A percentile compares a stretch with the other conserved stretches of the same genome.
These are phyloP conservation scores for Scenedesmus sp. DNA, from an alignment of 163 green algal species.

Conservation along the genomic window DNA sequence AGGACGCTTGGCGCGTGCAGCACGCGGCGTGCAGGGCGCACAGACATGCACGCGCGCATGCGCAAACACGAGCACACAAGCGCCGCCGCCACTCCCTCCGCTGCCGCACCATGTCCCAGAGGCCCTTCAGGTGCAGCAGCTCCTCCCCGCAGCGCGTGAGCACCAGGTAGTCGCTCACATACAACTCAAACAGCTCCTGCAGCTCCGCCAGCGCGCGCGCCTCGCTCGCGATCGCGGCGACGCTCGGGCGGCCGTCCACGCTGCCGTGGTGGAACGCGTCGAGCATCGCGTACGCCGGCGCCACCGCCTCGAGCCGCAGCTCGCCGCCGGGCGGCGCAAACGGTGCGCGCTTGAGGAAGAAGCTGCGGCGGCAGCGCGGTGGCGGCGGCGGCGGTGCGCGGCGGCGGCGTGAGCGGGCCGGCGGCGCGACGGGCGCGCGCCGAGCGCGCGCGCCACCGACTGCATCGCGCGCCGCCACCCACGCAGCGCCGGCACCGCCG, in stretches of 20 bases:
- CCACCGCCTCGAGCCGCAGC: slow-evolving; percentile 72
- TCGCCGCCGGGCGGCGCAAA: slow-evolving; percentile 66
- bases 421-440: too few species aligned
- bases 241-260: slow-evolving; percentile 61
- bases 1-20: too few species aligned
- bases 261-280: slow-evolving; percentile 84
- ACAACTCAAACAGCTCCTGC: slow-evolving; percentile 82
- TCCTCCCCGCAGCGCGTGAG: slow-evolving; percentile 86
- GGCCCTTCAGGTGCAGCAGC: slow-evolving; percentile 83
- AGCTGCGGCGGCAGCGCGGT: slow-evolving; percentile 42
- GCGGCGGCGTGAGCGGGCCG: not conserved
- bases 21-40: not conserved
- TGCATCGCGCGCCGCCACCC: not conserved
- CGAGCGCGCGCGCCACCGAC: not conserved
- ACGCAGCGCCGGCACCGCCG: not conserved
- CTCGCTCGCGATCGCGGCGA: slow-evolving; percentile 77
- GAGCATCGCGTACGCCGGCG: slow-evolving; percentile 60
- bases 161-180: slow-evolving; percentile 66
- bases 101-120: slow-evolving; percentile 81
- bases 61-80: not conserved
- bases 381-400: not conserved
- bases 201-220: slow-evolving; percentile 81
- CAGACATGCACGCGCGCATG: not conserved
- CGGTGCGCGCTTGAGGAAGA: slow-evolving; percentile 82
- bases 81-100: not conserved